Base-by-base conservation (phyloP, 345 rosid species). In the Nasturtium officinale region DNA sequence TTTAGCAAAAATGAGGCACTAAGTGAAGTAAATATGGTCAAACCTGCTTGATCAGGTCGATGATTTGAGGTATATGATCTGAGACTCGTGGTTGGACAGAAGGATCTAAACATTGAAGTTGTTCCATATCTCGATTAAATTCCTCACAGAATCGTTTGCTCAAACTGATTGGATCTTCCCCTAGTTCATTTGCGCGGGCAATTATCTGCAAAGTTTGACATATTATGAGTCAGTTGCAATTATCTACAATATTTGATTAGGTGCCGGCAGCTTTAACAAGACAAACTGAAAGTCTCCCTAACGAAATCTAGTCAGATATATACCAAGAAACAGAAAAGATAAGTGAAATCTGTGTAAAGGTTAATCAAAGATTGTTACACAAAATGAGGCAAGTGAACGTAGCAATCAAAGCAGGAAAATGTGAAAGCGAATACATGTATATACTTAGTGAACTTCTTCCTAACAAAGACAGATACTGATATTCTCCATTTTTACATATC, bases 41-140 rank as follows among this genome's bases (percentile, higher is more conserved):
- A 69, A 94, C 96, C 97, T 87, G 91, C 63, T 88, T 85, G 80
- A 95, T 95, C 87, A 95, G 80, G 77, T 91, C 84, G 18, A 91
- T 78, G 64, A 95, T 95, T 50, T 95, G 96, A 64, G 91, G 86
- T 83, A 91, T 87, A 78, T 95, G 99, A 82, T 90, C 90, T 0
- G 99, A 95, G 38, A 91, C 99, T 2, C 93, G 83, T 4, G 99
- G 99, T 62, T 95, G 89, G 29, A 83, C 83, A 58, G 92, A 88
- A 67, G 99, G 97, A 25, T 86, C 81, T 65, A 95, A 62, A 82
- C 99, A 95, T 48, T 82, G 86, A 71, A 95, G 97, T 74, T 75
- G 77, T 43, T 68, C 77, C 96, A 95, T 88, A 78, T 95, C 99
- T 45, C 61, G 78, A 65, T 78, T 82, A 75, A 95, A 95, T 73